Percentiles rank a stretch among this genome's conserved stretches.
These are phyloP conservation scores for Colletotrichum sp. DNA, from an alignment of 2,329 filamentous ascomycete genomes.

Conservation along the genomic window DNA sequence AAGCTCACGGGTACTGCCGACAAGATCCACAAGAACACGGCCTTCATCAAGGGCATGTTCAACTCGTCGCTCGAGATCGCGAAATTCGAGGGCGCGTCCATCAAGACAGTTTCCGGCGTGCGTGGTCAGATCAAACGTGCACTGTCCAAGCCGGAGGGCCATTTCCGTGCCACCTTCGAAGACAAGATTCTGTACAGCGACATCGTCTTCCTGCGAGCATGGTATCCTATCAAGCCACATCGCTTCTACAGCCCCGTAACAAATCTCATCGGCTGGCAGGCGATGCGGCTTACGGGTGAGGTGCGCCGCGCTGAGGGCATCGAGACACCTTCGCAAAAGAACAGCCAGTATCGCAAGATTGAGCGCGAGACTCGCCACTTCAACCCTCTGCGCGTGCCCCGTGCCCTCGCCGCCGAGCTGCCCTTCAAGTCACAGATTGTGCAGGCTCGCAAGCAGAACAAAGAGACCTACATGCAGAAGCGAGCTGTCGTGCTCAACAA, in stretches of 20 bases:
- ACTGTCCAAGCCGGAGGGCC: constrained; percentile 89
- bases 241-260: constrained; percentile 97
- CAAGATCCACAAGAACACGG: constrained; percentile 99
- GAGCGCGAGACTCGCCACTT: constrained; percentile 75
- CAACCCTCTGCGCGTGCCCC: constrained; percentile 79
- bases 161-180: constrained; percentile 97
- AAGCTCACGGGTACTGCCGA: constrained; percentile 93
- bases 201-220: constrained; percentile 93
- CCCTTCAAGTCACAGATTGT: constrained; percentile 94
- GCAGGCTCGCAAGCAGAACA: constrained; percentile 78
- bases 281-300: constrained; percentile 93
- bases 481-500: constrained; percentile 85
- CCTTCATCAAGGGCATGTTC: constrained; percentile 99
- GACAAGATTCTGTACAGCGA: constrained; percentile 98
- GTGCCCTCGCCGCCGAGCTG: constrained; percentile 79
- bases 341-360: constrained; percentile 81
- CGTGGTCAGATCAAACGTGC: constrained; percentile 97
- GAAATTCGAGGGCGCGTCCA: constrained; percentile 95
- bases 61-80: constrained; percentile 90
- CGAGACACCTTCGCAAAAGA: constrained; percentile 78
- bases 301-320: constrained; percentile 80
- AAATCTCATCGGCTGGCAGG: constrained; percentile 90
- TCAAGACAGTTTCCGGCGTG: constrained; percentile 95
- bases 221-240: constrained; percentile 95
- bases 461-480: constrained; percentile 91